Base-by-base conservation (phyloP, 192 early-diverging fungal species). In the Chytriomyces sp. region DNA sequence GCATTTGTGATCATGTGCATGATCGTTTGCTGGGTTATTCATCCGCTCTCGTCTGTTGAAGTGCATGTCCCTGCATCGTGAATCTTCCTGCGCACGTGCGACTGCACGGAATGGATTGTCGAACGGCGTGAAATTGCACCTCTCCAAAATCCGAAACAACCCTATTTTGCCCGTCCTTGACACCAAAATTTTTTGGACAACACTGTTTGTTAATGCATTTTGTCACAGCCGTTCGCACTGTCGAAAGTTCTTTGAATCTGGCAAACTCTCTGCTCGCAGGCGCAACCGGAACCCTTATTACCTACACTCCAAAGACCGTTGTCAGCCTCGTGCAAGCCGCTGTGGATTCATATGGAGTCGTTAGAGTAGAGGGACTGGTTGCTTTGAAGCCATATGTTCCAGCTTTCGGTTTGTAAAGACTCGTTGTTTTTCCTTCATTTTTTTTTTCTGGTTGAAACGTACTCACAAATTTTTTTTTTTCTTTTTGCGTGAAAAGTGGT, bases 281-380 rank as follows among this genome's bases (percentile, higher is more conserved):
- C 10, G 61, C 72, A 11, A n/a, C 72, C 45, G 72, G 49, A 11
- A 35, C 35, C 8, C 60, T 63, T 7, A 35, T 74, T 45, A 20
- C 57, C 44, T 74, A 74, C 45, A 74, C 72, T 26, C 72, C 72
- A 13, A 45, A 50, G n/a, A 45, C 60, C 13, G 72, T 48, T 20
- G 61, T 74, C 16, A 47, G 49, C 13, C 61, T 74, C 35, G 72
- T 74, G 11, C 9, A 74, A 16, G 9, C 13, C 1, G 72, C 72
- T 20, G 49, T 74, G 2, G 9, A 43, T 0, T 20, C 23, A 11
- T 35, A 6, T 23, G 61, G 43, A 9, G 72, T 48, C 35, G 57
- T 74, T 2, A 13, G 72, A 10, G 61, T 63, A 11, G 72, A 74
- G 11, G 72, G 72, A 7, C n/a, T 74, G 7, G 7, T 18, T 24